These are phyloP conservation scores for Dillenia turbinata DNA, from an alignment of 164 flowering plant genomes.

Conservation along the genomic window DNA sequence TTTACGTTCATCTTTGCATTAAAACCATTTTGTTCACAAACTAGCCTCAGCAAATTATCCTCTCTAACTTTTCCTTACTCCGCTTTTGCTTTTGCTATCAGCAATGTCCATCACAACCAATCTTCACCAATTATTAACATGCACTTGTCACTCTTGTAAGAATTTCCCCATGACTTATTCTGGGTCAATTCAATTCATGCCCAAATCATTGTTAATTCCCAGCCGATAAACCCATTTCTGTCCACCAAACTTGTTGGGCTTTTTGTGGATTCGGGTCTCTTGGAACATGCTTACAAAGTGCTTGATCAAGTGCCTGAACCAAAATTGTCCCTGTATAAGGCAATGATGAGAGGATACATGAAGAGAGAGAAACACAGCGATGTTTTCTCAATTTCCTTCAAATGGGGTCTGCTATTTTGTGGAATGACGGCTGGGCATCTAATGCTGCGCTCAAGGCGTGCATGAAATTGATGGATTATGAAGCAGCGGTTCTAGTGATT, in stretches of 20 bases:
- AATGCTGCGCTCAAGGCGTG: constrained; percentile 44
- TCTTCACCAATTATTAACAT: constrained; percentile 12
- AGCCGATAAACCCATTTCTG: constrained; percentile 17
- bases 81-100: constrained; percentile 4
- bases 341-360: too few species aligned
- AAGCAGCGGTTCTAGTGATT: constrained; percentile 26
- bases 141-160: constrained; percentile 22
- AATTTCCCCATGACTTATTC: constrained; percentile 14
- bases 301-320: too few species aligned
- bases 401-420: constrained; percentile 19
- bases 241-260: constrained; percentile 23
- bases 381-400: constrained; percentile 24
- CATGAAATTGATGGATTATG: constrained; percentile 16
- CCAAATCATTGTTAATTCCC: constrained; percentile 15
- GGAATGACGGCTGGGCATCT: constrained; percentile 24
- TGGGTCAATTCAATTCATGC: constrained; percentile 28
- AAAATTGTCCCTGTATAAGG: constrained; percentile 21
- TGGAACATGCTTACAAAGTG: constrained; percentile 20
- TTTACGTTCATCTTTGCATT: constrained; percentile 5
- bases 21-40: not conserved
- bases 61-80: constrained; percentile 2
- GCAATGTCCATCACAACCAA: constrained; percentile 8
- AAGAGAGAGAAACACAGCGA: constrained; percentile 18
- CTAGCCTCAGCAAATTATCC: not conserved
- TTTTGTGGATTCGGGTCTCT: constrained; percentile 22